phyloP scores from a whole-genome alignment of 2,329 filamentous ascomycete genomes.

The Karstenula rhodostoma region DNA sequence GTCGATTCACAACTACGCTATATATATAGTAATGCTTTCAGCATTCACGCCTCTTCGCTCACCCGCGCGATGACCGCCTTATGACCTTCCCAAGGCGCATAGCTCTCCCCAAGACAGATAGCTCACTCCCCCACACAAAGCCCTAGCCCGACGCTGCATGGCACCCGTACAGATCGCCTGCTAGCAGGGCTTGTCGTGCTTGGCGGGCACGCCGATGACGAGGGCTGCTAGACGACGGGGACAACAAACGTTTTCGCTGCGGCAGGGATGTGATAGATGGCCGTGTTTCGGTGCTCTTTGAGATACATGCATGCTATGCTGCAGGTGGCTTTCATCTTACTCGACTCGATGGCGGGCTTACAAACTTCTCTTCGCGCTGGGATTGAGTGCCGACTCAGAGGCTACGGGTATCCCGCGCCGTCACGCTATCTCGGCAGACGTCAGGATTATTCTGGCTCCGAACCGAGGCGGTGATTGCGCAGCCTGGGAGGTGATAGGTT shows the following conservation, averaged over 20 bases:
- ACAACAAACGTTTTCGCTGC: neutral
- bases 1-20: neutral
- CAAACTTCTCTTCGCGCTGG: neutral
- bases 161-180: neutral
- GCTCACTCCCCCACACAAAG: neutral
- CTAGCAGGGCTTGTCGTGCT: neutral
- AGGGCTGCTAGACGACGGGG: neutral
- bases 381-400: neutral
- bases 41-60: neutral
- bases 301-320: neutral
- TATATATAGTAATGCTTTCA: neutral
- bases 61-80: neutral
- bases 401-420: neutral
- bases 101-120: conserved; percentile 2
- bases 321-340: too few relatives aligned
- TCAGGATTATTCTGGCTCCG: neutral
- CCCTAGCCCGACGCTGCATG: conserved; percentile 2
- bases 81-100: conserved; percentile 3
- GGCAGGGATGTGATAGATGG: neutral
- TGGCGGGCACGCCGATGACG: neutral
- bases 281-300: too few relatives aligned
- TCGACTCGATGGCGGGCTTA: neutral
- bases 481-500: neutral
- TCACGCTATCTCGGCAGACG: neutral
- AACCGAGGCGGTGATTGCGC: neutral